These are phyloP conservation scores for Colletotrichum sublineola DNA, from an alignment of 2,329 filamentous ascomycete genomes.

Conservation along the genomic window DNA sequence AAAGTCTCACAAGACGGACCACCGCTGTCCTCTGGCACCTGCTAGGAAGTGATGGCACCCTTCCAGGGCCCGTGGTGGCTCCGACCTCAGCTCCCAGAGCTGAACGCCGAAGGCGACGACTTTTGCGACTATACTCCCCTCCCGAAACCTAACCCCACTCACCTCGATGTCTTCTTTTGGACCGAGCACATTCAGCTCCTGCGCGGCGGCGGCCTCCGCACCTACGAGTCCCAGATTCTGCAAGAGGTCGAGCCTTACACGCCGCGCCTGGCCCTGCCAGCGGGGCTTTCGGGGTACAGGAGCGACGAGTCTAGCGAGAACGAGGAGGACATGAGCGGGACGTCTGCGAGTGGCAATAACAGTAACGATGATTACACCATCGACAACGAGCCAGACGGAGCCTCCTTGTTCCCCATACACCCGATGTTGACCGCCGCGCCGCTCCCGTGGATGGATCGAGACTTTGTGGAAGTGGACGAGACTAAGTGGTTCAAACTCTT, in stretches of 20 bases:
- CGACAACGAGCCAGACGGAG: not conserved
- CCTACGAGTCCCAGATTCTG: slow-evolving; percentile 1
- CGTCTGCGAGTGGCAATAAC: not conserved
- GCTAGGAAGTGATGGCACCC: not conserved
- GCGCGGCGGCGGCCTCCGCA: not conserved
- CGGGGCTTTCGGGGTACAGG: not conserved
- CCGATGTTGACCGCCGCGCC: too few species aligned
- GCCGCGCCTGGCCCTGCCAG: not conserved
- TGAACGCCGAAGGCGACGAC: not conserved
- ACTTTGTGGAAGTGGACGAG: slow-evolving; percentile 26
- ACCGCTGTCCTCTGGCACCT: too few species aligned
- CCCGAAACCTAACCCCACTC: not conserved
- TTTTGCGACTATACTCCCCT: not conserved
- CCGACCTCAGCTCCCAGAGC: not conserved
- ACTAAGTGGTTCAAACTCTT: slow-evolving; percentile 26
- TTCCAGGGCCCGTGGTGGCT: not conserved
- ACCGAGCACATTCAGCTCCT: not conserved
- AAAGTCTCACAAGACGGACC: not conserved
- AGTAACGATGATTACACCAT: not conserved
- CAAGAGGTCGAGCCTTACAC: slow-evolving; percentile 16
- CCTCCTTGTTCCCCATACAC: not conserved
- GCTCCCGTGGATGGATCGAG: not conserved
- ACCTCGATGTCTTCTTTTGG: slow-evolving; percentile 4
- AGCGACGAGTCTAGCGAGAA: not conserved
- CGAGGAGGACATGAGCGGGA: not conserved